These are phyloP conservation scores for Blepharisma japonicum DNA, from an alignment of 73 alveolate genomes.

Conservation along the genomic window DNA sequence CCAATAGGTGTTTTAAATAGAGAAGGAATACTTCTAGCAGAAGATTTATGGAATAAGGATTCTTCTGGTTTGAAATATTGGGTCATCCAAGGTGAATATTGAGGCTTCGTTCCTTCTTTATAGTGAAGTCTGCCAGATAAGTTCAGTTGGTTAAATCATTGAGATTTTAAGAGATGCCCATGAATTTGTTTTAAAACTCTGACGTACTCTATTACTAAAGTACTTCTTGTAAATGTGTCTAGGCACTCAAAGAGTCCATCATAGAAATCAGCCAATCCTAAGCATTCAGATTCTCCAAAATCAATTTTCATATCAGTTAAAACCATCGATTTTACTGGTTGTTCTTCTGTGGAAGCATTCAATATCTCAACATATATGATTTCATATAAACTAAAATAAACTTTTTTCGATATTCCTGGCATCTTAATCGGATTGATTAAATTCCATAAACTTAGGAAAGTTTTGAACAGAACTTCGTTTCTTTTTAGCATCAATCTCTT, in stretches of 20 bases:
- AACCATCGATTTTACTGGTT: neutral
- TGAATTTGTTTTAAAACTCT: neutral
- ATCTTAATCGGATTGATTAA: conserved; percentile 1
- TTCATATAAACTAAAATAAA: neutral
- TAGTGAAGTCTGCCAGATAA: neutral
- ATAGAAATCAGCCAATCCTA: neutral
- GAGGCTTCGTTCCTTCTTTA: neutral
- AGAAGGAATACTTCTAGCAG: neutral
- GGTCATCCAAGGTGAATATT: neutral
- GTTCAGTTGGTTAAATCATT: neutral
- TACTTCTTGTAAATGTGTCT: neutral
- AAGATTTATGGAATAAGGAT: neutral
- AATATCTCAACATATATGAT: neutral
- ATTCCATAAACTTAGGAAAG: conserved; percentile 1
- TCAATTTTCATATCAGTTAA: neutral
- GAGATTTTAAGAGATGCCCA: neutral
- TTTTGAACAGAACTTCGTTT: neutral
- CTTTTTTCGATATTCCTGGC: conserved; percentile 21
- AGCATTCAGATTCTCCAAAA: neutral
- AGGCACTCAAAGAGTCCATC: conserved; percentile 3
- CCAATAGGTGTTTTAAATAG: neutral
- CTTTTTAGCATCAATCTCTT: conserved; percentile 13
- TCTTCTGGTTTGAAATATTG: neutral
- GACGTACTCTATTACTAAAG: neutral
- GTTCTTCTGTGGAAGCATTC: neutral